Conservation (phyloP, 2,329 filamentous ascomycete species). For the Pyrenophora tritici-repentis region DNA sequence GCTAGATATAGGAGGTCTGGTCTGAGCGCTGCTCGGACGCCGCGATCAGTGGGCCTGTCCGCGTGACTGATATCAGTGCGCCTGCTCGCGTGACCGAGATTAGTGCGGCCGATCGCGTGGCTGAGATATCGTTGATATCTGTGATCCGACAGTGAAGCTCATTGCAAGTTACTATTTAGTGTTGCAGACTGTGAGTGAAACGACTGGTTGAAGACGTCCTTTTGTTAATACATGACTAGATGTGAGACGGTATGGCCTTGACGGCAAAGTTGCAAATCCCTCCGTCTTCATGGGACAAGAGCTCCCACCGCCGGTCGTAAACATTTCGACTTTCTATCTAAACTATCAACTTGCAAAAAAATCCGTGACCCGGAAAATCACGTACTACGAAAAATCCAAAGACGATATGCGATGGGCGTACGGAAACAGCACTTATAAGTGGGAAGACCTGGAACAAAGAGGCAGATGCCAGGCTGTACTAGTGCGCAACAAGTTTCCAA, state of each 20-base stretch:
- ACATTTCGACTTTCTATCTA: conserved; percentile 11
- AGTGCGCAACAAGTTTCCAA: not conserved
- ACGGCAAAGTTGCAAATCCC: not conserved
- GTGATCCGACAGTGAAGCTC: no score
- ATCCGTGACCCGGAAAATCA: not conserved
- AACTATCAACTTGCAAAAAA: not conserved
- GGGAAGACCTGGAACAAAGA: not conserved
- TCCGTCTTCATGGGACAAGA: conserved; percentile 8
- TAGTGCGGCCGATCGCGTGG: no score
- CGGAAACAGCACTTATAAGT: conserved; percentile 6
- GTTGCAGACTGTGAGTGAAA: not conserved
- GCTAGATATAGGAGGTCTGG: no score
- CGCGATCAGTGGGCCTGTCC: no score
- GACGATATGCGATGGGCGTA: conserved; percentile 1
- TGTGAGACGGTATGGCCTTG: not conserved
- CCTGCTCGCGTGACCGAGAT: no score
- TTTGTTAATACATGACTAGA: not conserved
- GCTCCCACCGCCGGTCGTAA: conserved; percentile 8
- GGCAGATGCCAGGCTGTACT: conserved; percentile 19
- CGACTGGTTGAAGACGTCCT: not conserved
- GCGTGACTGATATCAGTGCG: no score
- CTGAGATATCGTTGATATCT: no score
- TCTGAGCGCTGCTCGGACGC: no score
- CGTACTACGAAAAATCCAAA: not conserved
- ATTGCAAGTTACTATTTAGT: not conserved